phyloP scores from a whole-genome alignment of 305 asterid species.

The Euphrasia arctica region DNA sequence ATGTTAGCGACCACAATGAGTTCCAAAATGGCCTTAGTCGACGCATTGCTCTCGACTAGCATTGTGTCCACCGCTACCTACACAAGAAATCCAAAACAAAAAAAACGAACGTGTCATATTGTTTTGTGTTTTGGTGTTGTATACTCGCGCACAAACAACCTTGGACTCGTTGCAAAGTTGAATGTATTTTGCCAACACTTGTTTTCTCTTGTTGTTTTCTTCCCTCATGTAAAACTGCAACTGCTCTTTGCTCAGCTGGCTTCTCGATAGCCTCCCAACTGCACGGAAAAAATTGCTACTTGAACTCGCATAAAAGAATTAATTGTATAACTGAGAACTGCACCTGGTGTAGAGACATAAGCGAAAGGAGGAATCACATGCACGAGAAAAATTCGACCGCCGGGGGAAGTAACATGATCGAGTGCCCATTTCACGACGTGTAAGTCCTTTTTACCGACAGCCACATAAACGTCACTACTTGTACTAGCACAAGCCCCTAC shows the following conservation, averaged over 20 bases:
- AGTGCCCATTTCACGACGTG: conserved; percentile 69
- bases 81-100: conserved; percentile 1
- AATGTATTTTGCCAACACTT: conserved; percentile 61
- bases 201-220: conserved; percentile 59
- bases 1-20: conserved; percentile 58
- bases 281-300: neutral
- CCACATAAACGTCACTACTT: conserved; percentile 57
- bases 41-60: conserved; percentile 75
- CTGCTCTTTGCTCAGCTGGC: conserved; percentile 67
- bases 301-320: too few species aligned
- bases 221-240: conserved; percentile 55
- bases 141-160: conserved; percentile 29
- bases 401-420: conserved; percentile 50
- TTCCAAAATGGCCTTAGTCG: conserved; percentile 63
- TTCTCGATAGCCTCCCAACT: conserved; percentile 80
- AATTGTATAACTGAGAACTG: neutral
- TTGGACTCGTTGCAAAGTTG: conserved; percentile 62
- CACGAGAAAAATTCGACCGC: conserved; percentile 53
- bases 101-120: neutral
- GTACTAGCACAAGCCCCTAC: conserved; percentile 24
- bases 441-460: conserved; percentile 66
- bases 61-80: conserved; percentile 76
- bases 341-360: conserved; percentile 71
- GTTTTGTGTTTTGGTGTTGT: neutral
- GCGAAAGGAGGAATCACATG: conserved; percentile 66